Base-by-base conservation (phyloP, 768 basidiomycete genomes). In the Steccherinum ochraceum region DNA sequence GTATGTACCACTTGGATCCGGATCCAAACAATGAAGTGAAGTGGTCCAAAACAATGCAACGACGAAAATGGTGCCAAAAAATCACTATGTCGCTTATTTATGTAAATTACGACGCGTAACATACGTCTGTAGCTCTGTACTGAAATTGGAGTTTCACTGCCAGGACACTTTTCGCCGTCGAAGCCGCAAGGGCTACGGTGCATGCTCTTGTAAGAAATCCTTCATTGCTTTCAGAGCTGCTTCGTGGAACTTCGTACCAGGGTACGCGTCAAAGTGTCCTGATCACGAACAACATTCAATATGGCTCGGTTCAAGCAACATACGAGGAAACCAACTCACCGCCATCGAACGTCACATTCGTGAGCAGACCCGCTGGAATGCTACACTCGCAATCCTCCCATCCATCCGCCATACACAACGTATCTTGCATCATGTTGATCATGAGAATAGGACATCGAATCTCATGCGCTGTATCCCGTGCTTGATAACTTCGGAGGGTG, bases 211-310 rank as follows among this genome's bases (percentile, higher is more conserved):
- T 26, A 48, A 21, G 27, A 48, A 48, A 4, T 11, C 27, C 21
- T 23, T 13, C 12, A 13, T 18, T 12, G 47, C 30, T 5, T 35
- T 27, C 10, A 48, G 12, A 19, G 12, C 24, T 12, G 10, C 25
- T 12, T 48, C 26, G 12, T 11, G 20, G 26, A 19, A 35, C 25
- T 5, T 4, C 12, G n/a, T 12, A 24, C 47, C 27, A 13, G 47
- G 47, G 19, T 48, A 48, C 18, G 23, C 16, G n/a, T 48, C 47
- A 24, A 48, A 48, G 20, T 48, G 47, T n/a, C 47, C 47, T 48
- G 27, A 26, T 27, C 12, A 48, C 4, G 7, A 24, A 24, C 25
- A 18, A 27, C 12, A 18, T 12, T 23, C 24, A 5, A 10, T 48
- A 18, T 26, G 18, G 5, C 21, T 43, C 41, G 16, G 7, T 11